phyloP scores from a whole-genome alignment of 257 asterid genomes.

The Penstemon newberryi region DNA sequence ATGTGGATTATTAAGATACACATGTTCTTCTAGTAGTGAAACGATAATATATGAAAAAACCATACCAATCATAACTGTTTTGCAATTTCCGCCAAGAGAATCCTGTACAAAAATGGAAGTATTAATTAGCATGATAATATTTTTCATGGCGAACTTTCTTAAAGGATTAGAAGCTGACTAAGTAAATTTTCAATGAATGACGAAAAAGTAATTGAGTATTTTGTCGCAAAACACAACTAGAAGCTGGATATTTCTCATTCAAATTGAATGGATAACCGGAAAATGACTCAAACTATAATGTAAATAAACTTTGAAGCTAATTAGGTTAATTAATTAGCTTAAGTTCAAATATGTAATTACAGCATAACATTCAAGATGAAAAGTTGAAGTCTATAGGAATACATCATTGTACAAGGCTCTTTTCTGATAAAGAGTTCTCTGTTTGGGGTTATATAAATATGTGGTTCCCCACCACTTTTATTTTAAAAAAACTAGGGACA shows the following conservation, averaged over 20 bases:
- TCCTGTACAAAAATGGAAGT: slow-evolving; percentile 53
- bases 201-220: neutral
- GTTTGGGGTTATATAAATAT: too few species aligned
- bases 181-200: neutral
- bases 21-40: slow-evolving; percentile 9
- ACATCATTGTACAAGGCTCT: neutral
- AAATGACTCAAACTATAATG: slow-evolving; percentile 1
- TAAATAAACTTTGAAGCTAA: neutral
- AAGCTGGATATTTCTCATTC: slow-evolving; percentile 1
- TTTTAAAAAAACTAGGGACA: neutral
- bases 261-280: slow-evolving; percentile 6
- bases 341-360: neutral
- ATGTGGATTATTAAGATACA: neutral
- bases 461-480: too few species aligned
- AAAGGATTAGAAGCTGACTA: neutral
- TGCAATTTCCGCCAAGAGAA: slow-evolving; percentile 97
- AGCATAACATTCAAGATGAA: slow-evolving; percentile 9
- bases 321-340: neutral
- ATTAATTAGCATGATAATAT: slow-evolving; percentile 25
- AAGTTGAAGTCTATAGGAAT: neutral
- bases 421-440: neutral
- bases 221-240: slow-evolving; percentile 5
- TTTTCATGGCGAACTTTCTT: neutral
- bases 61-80: slow-evolving; percentile 97
- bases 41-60: slow-evolving; percentile 17